Evolutionary conservation across 768 basidiomycete species (phyloP).

Genomic region (Crepidotus variabilis): DNA sequence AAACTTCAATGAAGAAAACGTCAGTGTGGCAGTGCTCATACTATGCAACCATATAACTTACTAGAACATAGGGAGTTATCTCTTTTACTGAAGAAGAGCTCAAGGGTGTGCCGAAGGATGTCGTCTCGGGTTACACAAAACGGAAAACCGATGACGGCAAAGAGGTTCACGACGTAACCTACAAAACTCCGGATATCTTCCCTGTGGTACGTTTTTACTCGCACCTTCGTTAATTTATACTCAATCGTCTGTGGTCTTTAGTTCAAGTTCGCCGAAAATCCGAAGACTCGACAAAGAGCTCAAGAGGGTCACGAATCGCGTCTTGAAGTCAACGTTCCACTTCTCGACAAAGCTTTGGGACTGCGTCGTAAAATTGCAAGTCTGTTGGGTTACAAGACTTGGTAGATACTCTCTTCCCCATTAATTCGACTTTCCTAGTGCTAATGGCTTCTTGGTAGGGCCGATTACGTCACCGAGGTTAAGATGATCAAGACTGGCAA

Average conservation of each 20-base stretch:
- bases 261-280: slow-evolving; percentile 79
- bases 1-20: slow-evolving; percentile 90
- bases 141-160: slow-evolving; percentile 48
- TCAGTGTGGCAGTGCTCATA: slow-evolving; percentile 23
- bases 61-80: slow-evolving; percentile 44
- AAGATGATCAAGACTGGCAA: slow-evolving; percentile 81
- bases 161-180: slow-evolving; percentile 70
- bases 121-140: slow-evolving; percentile 73
- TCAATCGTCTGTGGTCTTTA: slow-evolving; percentile 19
- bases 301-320: slow-evolving; percentile 67
- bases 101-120: slow-evolving; percentile 76
- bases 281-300: slow-evolving; percentile 64
- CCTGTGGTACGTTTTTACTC: slow-evolving; percentile 50
- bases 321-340: slow-evolving; percentile 62
- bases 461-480: slow-evolving; percentile 78
- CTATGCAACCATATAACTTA: background rate
- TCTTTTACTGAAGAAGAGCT: slow-evolving; percentile 71
- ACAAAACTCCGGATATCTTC: slow-evolving; percentile 80
- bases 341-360: slow-evolving; percentile 63
- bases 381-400: slow-evolving; percentile 70
- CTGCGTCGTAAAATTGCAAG: slow-evolving; percentile 68
- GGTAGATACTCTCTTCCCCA: slow-evolving; percentile 28
- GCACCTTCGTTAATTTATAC: background rate
- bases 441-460: slow-evolving; percentile 31
- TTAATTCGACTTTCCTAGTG: background rate